phyloP scores from a whole-genome alignment of 306 rosid species.

The Abrus pulchellus region DNA sequence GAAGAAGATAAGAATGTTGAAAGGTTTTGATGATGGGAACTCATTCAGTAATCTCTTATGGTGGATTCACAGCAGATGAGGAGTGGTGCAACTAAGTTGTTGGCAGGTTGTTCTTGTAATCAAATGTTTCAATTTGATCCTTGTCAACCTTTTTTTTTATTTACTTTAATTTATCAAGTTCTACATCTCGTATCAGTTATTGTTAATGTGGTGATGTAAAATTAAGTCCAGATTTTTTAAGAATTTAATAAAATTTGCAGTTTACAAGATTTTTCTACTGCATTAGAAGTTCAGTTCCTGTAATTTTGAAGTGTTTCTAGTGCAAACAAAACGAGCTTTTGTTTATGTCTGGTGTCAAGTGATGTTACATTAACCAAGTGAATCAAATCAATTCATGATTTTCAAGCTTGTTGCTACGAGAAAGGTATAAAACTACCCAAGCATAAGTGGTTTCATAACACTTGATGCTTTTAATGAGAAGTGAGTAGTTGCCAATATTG shows the following conservation, averaged over 20 bases:
- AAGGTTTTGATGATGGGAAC: conserved; percentile 83
- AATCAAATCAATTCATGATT: background rate
- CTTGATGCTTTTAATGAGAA: background rate
- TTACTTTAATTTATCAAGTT: conserved; percentile 16
- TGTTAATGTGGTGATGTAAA: conserved; percentile 9
- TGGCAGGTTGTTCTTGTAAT: conserved; percentile 1
- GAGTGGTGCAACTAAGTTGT: conserved; percentile 4
- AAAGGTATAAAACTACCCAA: background rate
- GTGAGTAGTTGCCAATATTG: background rate
- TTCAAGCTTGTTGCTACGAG: background rate
- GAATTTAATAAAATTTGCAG: background rate
- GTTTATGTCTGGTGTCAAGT: background rate
- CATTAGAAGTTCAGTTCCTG: background rate
- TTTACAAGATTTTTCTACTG: background rate
- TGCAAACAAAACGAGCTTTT: background rate
- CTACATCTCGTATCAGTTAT: background rate
- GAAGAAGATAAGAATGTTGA: conserved; percentile 65
- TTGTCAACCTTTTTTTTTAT: background rate
- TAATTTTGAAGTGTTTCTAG: background rate
- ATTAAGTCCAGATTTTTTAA: background rate
- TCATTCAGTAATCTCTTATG: conserved; percentile 80
- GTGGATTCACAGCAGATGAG: conserved; percentile 90
- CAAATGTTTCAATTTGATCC: conserved; percentile 5
- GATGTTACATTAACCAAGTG: background rate
- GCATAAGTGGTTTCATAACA: background rate